These are phyloP conservation scores for Yarrowia galli DNA, from an alignment of 1,139 yeast genomes.

Conservation along the genomic window DNA sequence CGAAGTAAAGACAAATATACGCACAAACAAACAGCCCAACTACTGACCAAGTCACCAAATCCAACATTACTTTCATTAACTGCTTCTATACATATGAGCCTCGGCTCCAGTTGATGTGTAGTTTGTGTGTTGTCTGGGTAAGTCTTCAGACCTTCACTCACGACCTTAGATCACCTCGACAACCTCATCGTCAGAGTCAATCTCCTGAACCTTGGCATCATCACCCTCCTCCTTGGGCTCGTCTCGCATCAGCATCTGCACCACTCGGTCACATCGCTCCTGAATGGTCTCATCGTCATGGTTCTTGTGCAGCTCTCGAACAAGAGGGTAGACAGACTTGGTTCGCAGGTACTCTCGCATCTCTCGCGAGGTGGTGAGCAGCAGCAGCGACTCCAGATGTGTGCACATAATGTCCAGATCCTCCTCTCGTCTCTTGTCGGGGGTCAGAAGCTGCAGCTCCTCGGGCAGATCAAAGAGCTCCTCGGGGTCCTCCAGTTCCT, in stretches of 20 bases:
- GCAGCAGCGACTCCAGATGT: slow-evolving; percentile 73
- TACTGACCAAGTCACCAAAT: too few relatives aligned
- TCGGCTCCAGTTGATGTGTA: neutral
- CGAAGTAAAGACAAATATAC: too few relatives aligned
- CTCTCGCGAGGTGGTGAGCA: slow-evolving; percentile 75
- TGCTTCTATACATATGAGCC: slow-evolving; percentile 17
- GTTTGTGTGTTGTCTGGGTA: too few relatives aligned
- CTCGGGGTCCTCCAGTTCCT: slow-evolving; percentile 71
- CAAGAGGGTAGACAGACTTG: slow-evolving; percentile 80
- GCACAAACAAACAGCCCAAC: too few relatives aligned
- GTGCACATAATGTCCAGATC: slow-evolving; percentile 66
- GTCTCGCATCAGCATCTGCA: slow-evolving; percentile 90
- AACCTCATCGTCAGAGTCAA: slow-evolving; percentile 40
- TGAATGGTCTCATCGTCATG: slow-evolving; percentile 67
- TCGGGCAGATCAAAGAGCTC: slow-evolving; percentile 90
- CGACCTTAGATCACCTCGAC: slow-evolving; percentile 3
- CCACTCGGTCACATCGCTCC: slow-evolving; percentile 60
- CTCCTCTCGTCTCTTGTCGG: slow-evolving; percentile 81
- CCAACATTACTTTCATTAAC: slow-evolving; percentile 1
- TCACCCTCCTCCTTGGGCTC: slow-evolving; percentile 62
- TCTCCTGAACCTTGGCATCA: slow-evolving; percentile 48
- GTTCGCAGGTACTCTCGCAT: slow-evolving; percentile 79
- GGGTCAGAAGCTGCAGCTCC: slow-evolving; percentile 79
- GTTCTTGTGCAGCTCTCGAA: slow-evolving; percentile 83
- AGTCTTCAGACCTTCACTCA: slow-evolving; percentile 1